phyloP scores from a whole-genome alignment of 805 yeast genomes.

The Saccharomycopsis javanensis region DNA sequence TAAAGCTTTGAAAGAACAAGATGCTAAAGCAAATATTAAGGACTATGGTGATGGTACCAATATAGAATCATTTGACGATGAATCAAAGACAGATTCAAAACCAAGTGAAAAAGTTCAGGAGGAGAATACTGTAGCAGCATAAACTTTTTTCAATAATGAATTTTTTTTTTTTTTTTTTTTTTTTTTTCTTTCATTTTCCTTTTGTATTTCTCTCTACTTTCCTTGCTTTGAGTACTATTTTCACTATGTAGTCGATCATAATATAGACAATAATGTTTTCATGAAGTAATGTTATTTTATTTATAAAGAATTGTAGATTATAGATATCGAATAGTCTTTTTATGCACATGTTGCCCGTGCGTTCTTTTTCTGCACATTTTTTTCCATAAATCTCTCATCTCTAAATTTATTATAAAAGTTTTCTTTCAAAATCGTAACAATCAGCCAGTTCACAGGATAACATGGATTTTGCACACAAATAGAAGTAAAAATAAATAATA shows the following conservation, averaged over 20 bases:
- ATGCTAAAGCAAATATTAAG: conserved; percentile 36
- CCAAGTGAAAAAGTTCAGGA: background rate
- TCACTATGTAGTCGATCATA: background rate
- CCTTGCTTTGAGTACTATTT: background rate
- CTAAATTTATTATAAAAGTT: too few relatives aligned
- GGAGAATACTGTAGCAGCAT: background rate
- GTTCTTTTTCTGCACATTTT: too few relatives aligned
- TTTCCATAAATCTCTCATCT: background rate
- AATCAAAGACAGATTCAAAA: background rate
- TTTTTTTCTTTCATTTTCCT: background rate
- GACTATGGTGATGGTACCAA: conserved; percentile 63
- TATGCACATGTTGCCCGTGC: background rate
- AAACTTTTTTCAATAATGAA: too few relatives aligned
- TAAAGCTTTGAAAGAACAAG: conserved; percentile 29
- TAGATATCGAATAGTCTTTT: too few relatives aligned
- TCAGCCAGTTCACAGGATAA: too few relatives aligned
- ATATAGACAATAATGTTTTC: background rate
- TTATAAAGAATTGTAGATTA: background rate
- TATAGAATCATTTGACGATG: background rate
- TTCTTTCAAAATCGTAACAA: too few relatives aligned
- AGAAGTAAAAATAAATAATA: too few relatives aligned
- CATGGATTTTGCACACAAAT: too few relatives aligned
- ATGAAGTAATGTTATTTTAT: background rate
- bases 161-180: background rate
- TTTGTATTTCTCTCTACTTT: background rate